Evolutionary conservation across 2,329 filamentous ascomycete genomes (phyloP).

Genomic region (Fusarium lyarnte): DNA sequence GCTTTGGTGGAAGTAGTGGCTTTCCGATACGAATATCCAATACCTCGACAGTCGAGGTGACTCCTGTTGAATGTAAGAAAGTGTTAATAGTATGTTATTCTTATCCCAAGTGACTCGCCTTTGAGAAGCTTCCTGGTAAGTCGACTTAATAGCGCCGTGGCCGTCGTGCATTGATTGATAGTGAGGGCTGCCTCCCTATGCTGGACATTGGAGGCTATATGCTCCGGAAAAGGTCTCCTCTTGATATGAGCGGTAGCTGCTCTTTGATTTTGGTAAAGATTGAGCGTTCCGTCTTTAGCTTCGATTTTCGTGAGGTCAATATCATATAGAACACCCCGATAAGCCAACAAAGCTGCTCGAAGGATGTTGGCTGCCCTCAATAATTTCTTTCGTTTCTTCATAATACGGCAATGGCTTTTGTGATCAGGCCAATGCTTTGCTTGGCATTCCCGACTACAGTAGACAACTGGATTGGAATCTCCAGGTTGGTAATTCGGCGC

Average conservation of each 20-base stretch:
- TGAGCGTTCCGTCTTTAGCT: not conserved
- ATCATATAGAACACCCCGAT: not conserved
- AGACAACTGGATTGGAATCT: not conserved
- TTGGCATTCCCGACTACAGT: not conserved
- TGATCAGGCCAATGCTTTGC: not conserved
- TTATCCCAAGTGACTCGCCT: not conserved
- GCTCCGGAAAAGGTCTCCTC: not conserved
- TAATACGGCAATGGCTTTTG: not conserved
- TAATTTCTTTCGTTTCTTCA: not conserved
- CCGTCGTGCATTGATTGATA: not conserved
- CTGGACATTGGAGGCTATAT: not conserved
- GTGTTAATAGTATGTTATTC: fast-evolving
- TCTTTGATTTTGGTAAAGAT: not conserved
- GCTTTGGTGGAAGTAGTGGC: not conserved
- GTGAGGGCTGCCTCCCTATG: not conserved
- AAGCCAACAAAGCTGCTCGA: not conserved
- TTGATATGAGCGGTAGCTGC: not conserved
- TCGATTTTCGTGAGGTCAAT: not conserved
- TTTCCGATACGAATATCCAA: not conserved
- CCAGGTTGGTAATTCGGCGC: not conserved
- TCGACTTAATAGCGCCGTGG: not conserved
- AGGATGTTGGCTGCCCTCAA: not conserved
- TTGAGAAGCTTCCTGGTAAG: not conserved
- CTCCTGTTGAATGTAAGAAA: not conserved
- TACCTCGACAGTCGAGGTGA: not conserved